These are phyloP conservation scores for Euphorbia celastroides DNA, from an alignment of 441 rosid genomes.

Conservation along the genomic window DNA sequence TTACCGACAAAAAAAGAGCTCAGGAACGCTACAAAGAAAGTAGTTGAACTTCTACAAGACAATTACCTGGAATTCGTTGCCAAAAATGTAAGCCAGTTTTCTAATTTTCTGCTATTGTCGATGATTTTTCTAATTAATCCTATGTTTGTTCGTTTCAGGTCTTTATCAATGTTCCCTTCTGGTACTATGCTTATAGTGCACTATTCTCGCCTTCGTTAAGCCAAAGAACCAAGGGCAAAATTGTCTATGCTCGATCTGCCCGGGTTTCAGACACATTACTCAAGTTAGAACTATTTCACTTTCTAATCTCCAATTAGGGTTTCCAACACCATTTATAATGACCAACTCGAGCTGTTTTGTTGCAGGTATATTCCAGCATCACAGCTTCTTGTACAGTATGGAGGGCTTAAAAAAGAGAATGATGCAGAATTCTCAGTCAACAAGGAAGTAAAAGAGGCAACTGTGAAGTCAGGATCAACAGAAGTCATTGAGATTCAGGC, in stretches of 20 bases:
- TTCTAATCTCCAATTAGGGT: not conserved
- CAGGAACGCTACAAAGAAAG: conserved; percentile 27
- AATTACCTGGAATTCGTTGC: conserved; percentile 43
- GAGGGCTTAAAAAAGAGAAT: conserved; percentile 46
- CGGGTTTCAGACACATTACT: conserved; percentile 41
- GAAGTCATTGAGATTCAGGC: conserved; percentile 36
- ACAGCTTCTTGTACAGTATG: conserved; percentile 43
- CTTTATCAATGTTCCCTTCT: conserved; percentile 48
- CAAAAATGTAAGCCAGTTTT: conserved; percentile 23
- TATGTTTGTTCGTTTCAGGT: conserved; percentile 25
- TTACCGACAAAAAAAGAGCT: conserved; percentile 36
- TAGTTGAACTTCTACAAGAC: conserved; percentile 31
- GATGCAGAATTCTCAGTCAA: conserved; percentile 37
- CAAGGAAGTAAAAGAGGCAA: conserved; percentile 31
- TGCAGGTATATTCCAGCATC: conserved; percentile 45
- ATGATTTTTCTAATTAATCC: too few relatives aligned
- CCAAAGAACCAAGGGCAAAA: conserved; percentile 46
- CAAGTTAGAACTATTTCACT: conserved; percentile 31
- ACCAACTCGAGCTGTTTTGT: not conserved
- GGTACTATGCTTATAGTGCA: conserved; percentile 47
- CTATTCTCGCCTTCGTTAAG: conserved; percentile 34
- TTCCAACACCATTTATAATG: not conserved
- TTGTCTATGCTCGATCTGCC: conserved; percentile 34
- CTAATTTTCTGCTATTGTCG: not conserved
- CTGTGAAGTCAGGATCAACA: conserved; percentile 35